Conservation (phyloP, 2,329 filamentous ascomycete genomes). For the Penicillium sp. region DNA sequence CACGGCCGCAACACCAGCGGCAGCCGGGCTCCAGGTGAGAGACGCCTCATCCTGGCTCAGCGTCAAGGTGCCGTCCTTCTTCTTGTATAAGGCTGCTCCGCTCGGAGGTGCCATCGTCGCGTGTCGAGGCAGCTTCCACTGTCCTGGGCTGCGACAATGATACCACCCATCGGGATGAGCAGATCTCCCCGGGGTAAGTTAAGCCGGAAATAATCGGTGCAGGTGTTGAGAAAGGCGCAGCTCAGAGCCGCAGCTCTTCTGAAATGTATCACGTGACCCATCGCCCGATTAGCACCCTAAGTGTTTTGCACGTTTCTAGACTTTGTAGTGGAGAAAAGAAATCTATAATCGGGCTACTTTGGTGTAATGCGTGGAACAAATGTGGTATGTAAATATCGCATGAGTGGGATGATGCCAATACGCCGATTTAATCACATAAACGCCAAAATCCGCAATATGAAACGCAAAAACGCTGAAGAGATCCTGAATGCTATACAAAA, state of each 20-base stretch:
- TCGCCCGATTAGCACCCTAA: conserved; percentile 10
- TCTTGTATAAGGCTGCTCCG: conserved; percentile 79
- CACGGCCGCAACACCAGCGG: conserved; percentile 58
- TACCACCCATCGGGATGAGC: conserved; percentile 35
- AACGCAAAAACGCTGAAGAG: conserved; percentile 20
- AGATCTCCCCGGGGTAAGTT: conserved; percentile 17
- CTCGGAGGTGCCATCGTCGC: conserved; percentile 48
- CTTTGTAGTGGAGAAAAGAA: background rate
- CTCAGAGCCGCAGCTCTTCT: conserved; percentile 18
- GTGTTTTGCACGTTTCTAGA: background rate
- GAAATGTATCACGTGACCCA: conserved; percentile 16
- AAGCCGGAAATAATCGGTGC: conserved; percentile 18
- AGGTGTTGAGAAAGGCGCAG: conserved; percentile 8
- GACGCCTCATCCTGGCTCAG: conserved; percentile 68
- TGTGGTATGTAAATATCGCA: background rate
- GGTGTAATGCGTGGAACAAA: background rate
- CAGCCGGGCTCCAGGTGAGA: conserved; percentile 75
- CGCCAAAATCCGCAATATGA: conserved; percentile 8
- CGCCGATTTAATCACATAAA: conserved; percentile 7
- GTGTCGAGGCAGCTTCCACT: conserved; percentile 37
- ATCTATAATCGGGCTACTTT: background rate
- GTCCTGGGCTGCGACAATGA: conserved; percentile 30
- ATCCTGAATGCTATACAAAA: conserved; percentile 28
- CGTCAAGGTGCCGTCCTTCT: conserved; percentile 82
- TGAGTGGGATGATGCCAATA: conserved; percentile 18